Evolutionary conservation across 1,284 basidiomycete species (phyloP), one percentile per base, ranked within the genome.

Genomic region (Microbotryum lychnidis-dioicae): DNA sequence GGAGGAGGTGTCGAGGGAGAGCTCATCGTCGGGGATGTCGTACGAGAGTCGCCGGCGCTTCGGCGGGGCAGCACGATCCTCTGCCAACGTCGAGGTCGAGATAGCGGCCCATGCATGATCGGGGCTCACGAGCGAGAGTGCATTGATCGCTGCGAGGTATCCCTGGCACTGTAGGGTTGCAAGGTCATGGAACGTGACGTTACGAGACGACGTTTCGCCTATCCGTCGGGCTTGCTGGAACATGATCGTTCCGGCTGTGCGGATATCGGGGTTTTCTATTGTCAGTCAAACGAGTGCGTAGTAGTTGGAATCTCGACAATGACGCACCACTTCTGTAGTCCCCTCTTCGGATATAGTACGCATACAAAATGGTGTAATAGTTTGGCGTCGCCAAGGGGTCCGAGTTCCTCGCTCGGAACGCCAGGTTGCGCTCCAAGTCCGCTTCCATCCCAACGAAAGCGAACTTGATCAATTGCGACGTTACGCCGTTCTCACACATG

Each of bases 321-420:
- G 57, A 77, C 82, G 75, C 72, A 91, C 91, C 91, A 72, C 84
- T 89, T 56, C 89, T 83, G 77, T 91, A 91, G 73, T 96, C 90
- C 42, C 88, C 88, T 74, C 88, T 80, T 57, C 82, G 81, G 66
- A 87, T 83, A 75, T 91, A 87, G 89, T 92, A 98, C 54, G 91
- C 87, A 77, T 97, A 97, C n/a, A 98, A 78, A 61, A 98, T 89
- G 69, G 85, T 83, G 55, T 91, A 89, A 79, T 97, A 98, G 73
- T 87, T 87, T 0, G 93, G 93, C 50, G 80, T 81, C 49, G 85
- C 79, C 56, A 89, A 82, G 51, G 94, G 91, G 77, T 97, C 89
- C 23, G 87, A 87, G 75, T 97, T 96, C 64, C 93, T 83, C 12
- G 91, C 91, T 76, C 97, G 96, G 80, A 96, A 97, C 48, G 87